A percentile compares a stretch with the other conserved stretches of the same genome.
Evolutionary conservation across 306 rosid genomes (phyloP).

Genomic region (Lagenaria siceraria): DNA sequence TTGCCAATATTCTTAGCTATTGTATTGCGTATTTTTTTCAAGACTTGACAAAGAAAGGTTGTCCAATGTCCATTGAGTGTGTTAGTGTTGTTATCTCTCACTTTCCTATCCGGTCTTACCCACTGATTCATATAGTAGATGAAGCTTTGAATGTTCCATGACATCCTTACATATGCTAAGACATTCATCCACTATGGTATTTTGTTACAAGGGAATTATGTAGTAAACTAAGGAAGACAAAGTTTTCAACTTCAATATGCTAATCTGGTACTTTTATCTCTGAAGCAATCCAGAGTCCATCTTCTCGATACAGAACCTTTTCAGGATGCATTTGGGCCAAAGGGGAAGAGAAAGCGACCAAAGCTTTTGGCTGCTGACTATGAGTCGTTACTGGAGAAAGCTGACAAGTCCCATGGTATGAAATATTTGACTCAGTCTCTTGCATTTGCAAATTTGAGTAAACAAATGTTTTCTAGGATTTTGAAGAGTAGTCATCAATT

Average conservation of each 20-base stretch:
- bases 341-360: slow-evolving; percentile 79
- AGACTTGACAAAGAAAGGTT: too few species aligned
- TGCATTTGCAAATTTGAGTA: background rate
- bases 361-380: slow-evolving; percentile 62
- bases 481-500: background rate
- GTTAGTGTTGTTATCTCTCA: too few species aligned
- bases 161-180: background rate
- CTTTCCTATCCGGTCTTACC: too few species aligned
- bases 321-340: slow-evolving; percentile 73
- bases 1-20: background rate
- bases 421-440: background rate
- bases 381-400: slow-evolving; percentile 65
- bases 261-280: slow-evolving; percentile 12
- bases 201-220: background rate
- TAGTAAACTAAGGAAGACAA: background rate
- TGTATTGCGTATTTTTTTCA: background rate
- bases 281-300: slow-evolving; percentile 88
- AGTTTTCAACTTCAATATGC: background rate
- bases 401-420: slow-evolving; percentile 79
- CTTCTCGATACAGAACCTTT: slow-evolving; percentile 87
- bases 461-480: background rate
- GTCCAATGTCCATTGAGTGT: too few species aligned
- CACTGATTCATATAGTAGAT: too few species aligned
- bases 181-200: background rate
- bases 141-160: background rate